A percentile compares a stretch with the other conserved stretches of the same genome.
These are phyloP conservation scores for Auricularia cornea DNA, from an alignment of 768 basidiomycete species.

Conservation along the genomic window DNA sequence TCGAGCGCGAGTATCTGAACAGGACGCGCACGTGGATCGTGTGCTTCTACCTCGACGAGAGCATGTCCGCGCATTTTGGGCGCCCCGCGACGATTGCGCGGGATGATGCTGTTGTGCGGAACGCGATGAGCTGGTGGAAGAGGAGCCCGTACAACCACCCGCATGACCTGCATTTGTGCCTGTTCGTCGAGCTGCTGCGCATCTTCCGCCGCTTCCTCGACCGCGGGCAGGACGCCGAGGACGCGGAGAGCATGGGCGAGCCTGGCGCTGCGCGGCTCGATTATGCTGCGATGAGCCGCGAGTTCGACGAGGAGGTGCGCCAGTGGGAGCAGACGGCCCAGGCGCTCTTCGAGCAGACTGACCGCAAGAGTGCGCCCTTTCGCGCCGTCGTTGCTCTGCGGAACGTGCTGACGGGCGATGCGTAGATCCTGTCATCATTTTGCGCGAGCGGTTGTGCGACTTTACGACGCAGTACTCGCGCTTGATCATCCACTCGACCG, in stretches of 20 bases:
- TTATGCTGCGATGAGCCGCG: neutral
- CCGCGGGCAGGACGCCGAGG: constrained; percentile 8
- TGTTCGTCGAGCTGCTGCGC: constrained; percentile 43
- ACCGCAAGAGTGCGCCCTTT: constrained; percentile 3
- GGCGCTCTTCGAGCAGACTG: constrained; percentile 1
- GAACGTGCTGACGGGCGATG: constrained; percentile 1
- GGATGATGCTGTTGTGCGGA: constrained; percentile 43
- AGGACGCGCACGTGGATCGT: constrained; percentile 67
- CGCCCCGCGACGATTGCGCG: constrained; percentile 59
- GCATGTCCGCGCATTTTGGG: constrained; percentile 66
- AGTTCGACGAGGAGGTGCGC: constrained; percentile 3
- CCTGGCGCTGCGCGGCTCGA: neutral
- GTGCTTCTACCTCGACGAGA: constrained; percentile 68
- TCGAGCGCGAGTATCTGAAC: constrained; percentile 59
- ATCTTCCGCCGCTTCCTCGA: constrained; percentile 39
- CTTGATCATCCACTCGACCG: constrained; percentile 47
- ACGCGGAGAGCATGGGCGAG: no score
- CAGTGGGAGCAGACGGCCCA: neutral
- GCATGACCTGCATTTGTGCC: constrained; percentile 33
- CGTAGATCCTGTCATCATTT: neutral
- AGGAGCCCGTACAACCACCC: constrained; percentile 13
- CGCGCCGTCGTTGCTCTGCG: constrained; percentile 13
- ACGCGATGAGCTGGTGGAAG: constrained; percentile 13
- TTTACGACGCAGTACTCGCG: constrained; percentile 32
- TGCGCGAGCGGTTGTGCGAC: constrained; percentile 3